Conservation (phyloP, 495 filamentous ascomycete genomes). For the Hyaloscypha hepaticicola region DNA sequence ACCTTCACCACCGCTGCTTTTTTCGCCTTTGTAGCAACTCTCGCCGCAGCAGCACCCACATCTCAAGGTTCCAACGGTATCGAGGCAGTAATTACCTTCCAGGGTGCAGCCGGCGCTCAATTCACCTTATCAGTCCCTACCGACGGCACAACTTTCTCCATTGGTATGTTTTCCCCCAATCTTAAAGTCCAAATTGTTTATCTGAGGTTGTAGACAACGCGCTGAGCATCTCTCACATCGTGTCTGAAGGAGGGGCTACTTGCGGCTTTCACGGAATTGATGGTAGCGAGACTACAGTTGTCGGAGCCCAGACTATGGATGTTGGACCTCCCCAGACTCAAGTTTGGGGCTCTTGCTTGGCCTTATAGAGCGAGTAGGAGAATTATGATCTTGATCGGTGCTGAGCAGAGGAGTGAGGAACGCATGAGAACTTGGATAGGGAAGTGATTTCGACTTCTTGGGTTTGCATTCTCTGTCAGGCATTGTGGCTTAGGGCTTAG, state of each 20-base stretch:
- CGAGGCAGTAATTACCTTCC: background rate
- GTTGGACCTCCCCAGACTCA: conserved; percentile 44
- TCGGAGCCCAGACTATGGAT: conserved; percentile 28
- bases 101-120: background rate
- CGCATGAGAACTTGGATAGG: no score
- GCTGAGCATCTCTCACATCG: conserved; percentile 25
- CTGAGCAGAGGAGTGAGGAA: no score
- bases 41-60: conserved; percentile 9
- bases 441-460: no score
- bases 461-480: no score
- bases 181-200: no score
- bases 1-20: conserved; percentile 27
- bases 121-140: background rate
- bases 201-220: conserved; percentile 3
- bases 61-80: background rate
- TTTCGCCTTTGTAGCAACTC: conserved; percentile 19
- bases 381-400: no score
- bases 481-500: no score
- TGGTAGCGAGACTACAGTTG: conserved; percentile 30
- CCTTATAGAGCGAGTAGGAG: background rate
- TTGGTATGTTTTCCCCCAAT: background rate
- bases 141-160: background rate
- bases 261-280: conserved; percentile 30
- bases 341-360: conserved; percentile 36
- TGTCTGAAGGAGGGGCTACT: conserved; percentile 27